Conservation (phyloP, 2,329 filamentous ascomycete species). For the Elsinoe fawcettii region DNA sequence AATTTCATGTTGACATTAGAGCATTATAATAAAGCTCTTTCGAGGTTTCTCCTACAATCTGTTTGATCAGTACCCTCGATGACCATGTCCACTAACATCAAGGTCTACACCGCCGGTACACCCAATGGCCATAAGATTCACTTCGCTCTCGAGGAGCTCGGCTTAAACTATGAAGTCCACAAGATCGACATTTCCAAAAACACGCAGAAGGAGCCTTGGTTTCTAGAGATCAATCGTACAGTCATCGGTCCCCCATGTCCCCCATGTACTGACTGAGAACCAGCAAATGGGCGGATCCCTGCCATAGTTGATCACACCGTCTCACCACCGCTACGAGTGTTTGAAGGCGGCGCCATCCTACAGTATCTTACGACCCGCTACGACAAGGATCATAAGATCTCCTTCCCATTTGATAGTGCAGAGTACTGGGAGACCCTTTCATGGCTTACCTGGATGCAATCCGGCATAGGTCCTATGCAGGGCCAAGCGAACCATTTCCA, state of each 20-base stretch:
- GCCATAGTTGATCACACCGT: slow-evolving; percentile 36
- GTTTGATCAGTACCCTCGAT: no score
- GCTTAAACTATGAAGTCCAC: slow-evolving; percentile 27
- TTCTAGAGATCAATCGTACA: slow-evolving; percentile 38
- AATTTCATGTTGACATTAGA: not conserved
- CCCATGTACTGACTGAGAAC: not conserved
- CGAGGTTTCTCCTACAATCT: no score
- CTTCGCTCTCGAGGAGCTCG: slow-evolving; percentile 28
- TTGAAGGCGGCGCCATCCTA: slow-evolving; percentile 41
- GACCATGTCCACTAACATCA: not conserved
- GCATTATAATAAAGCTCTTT: not conserved
- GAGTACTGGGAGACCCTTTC: slow-evolving; percentile 39
- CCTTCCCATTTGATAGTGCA: slow-evolving; percentile 35
- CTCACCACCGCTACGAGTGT: slow-evolving; percentile 27
- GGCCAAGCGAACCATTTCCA: slow-evolving; percentile 44
- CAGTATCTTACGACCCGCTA: slow-evolving; percentile 40
- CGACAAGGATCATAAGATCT: slow-evolving; percentile 35
- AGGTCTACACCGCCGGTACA: slow-evolving; percentile 25
- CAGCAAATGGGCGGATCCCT: slow-evolving; percentile 42
- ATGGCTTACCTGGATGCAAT: slow-evolving; percentile 42
- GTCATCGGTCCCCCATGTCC: not conserved
- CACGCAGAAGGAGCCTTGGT: slow-evolving; percentile 40
- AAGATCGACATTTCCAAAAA: slow-evolving; percentile 40
- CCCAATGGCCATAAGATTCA: slow-evolving; percentile 31
- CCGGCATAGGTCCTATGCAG: slow-evolving; percentile 35